Evolutionary conservation across 2,329 filamentous ascomycete genomes (phyloP).

Genomic region (Alternaria arborescens): DNA sequence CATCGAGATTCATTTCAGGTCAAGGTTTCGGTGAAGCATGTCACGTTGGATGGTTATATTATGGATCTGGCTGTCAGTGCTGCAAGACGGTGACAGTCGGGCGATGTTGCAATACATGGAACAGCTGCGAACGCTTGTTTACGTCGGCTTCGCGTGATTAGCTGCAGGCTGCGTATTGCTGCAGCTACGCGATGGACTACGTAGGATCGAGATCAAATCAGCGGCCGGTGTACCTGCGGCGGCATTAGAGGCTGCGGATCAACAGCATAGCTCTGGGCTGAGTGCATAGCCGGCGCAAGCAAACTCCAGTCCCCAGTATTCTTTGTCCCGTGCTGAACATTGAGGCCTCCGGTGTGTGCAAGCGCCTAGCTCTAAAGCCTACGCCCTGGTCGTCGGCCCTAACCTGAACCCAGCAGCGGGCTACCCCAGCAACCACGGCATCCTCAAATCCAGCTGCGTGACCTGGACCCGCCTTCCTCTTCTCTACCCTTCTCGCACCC

Average conservation of each 20-base stretch:
- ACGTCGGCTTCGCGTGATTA: constrained; percentile 18
- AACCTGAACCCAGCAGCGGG: constrained; percentile 36
- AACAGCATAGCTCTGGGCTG: constrained; percentile 27
- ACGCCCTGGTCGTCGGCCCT: constrained; percentile 35
- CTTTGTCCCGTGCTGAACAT: constrained; percentile 34
- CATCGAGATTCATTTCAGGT: constrained; percentile 20
- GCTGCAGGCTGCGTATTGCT: constrained; percentile 1
- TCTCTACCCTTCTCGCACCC: constrained; percentile 51
- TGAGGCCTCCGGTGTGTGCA: constrained; percentile 39
- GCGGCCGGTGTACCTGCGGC: constrained; percentile 23
- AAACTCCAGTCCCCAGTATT: constrained; percentile 27
- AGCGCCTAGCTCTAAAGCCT: constrained; percentile 35
- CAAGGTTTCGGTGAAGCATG: constrained; percentile 23
- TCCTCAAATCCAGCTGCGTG: constrained; percentile 50
- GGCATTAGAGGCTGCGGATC: constrained; percentile 31
- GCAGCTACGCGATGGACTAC: constrained; percentile 17
- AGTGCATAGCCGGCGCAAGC: constrained; percentile 28
- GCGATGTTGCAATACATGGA: not conserved
- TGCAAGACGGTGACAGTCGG: not conserved
- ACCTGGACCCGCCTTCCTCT: constrained; percentile 37
- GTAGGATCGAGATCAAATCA: constrained; percentile 24
- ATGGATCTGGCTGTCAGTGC: not conserved
- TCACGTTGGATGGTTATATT: constrained; percentile 19
- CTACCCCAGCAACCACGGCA: constrained; percentile 40
- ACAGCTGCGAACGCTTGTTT: constrained; percentile 25